Conservation (phyloP, 2,329 filamentous ascomycete species). For the Pleoardoris graminearum region DNA sequence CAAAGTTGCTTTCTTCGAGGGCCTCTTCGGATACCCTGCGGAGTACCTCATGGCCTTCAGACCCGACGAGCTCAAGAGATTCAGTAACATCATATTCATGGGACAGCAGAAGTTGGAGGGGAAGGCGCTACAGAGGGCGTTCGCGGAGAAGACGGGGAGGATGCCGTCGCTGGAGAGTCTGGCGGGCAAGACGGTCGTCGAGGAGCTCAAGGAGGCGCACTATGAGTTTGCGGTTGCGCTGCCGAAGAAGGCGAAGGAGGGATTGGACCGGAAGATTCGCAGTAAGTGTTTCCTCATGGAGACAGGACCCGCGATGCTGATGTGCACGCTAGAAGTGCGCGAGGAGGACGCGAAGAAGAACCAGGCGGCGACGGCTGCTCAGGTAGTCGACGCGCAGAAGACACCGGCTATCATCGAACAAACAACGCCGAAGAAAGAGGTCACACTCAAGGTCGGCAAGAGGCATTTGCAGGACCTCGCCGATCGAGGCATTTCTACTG, state of each 20-base stretch:
- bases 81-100: neutral
- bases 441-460: no score
- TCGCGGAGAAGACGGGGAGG: neutral
- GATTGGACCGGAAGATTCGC: neutral
- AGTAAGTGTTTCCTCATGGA: neutral
- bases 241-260: neutral
- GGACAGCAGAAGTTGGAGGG: neutral
- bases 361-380: neutral
- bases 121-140: neutral
- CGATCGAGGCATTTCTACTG: no score
- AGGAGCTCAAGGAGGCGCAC: neutral
- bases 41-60: slow-evolving; percentile 1
- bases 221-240: neutral
- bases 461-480: no score
- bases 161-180: neutral
- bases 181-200: neutral
- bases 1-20: neutral
- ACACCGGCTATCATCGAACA: neutral
- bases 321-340: neutral
- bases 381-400: no score
- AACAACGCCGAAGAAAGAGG: neutral
- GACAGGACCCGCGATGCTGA: no score
- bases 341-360: neutral
- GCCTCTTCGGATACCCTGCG: neutral
- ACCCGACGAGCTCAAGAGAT: neutral